Evolutionary conservation across 2,329 filamentous ascomycete species (phyloP).

Genomic region (Fusarium pseudonygamai): DNA sequence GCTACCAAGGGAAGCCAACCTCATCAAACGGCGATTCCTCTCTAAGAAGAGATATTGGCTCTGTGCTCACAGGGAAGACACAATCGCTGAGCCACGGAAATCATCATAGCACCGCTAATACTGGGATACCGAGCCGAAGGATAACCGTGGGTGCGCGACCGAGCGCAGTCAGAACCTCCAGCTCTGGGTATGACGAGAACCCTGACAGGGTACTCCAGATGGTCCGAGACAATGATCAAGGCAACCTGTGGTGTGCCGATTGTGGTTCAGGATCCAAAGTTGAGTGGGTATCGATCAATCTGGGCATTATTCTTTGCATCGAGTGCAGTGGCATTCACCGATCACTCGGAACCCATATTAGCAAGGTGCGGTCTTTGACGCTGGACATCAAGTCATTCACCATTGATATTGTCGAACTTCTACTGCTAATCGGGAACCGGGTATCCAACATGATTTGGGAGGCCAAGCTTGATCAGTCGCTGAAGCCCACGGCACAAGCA

Average conservation of each 20-base stretch:
- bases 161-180: conserved; percentile 72
- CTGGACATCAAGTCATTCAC: conserved; percentile 97
- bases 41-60: conserved; percentile 86
- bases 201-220: conserved; percentile 87
- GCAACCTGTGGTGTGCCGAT: conserved; percentile 93
- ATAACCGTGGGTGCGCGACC: conserved; percentile 93
- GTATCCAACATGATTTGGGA: conserved; percentile 98
- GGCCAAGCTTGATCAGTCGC: conserved; percentile 76
- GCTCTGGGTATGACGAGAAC: conserved; percentile 80
- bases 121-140: conserved; percentile 76
- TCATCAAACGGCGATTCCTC: conserved; percentile 61
- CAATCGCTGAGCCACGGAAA: conserved; percentile 70
- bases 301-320: conserved; percentile 95
- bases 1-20: conserved; percentile 63
- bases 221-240: conserved; percentile 88
- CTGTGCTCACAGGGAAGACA: conserved; percentile 91
- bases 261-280: conserved; percentile 92
- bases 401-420: conserved; percentile 92
- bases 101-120: conserved; percentile 58
- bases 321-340: conserved; percentile 98
- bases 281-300: conserved; percentile 98
- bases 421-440: conserved; percentile 90
- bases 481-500: conserved; percentile 80
- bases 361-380: conserved; percentile 94
- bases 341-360: conserved; percentile 96